Percentiles rank a stretch among this genome's conserved stretches.
Conservation (phyloP, 1,139 yeast genomes). For the Yamadazyma spencermartinsiae region DNA sequence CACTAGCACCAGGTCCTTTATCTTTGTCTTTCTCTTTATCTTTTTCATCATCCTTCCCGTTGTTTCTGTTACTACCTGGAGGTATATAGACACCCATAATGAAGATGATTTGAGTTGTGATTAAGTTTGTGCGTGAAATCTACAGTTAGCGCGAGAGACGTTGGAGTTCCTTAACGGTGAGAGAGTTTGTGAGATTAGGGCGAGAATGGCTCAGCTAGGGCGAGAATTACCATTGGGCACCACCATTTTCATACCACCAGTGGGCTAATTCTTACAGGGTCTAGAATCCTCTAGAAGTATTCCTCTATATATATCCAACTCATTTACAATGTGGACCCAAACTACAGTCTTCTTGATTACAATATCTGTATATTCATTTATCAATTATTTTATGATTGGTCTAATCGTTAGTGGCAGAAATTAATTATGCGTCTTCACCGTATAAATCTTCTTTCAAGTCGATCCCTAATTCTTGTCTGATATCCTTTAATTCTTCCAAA, state of each 20-base stretch:
- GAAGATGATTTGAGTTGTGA: background rate
- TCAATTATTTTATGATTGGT: background rate
- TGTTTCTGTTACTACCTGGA: conserved; percentile 22
- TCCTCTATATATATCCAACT: no score
- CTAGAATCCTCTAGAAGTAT: no score
- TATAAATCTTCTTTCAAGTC: conserved; percentile 91
- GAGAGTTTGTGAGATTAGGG: no score
- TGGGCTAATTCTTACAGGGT: no score
- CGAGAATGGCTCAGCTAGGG: no score
- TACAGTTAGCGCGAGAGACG: no score
- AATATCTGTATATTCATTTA: background rate
- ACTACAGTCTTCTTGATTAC: conserved; percentile 2
- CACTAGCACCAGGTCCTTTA: background rate
- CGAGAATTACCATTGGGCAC: no score
- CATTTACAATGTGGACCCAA: no score
- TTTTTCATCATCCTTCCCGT: conserved; percentile 9
- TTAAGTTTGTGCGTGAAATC: no score
- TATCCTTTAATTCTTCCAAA: conserved; percentile 89
- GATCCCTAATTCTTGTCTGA: conserved; percentile 90
- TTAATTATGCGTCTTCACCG: conserved; percentile 26
- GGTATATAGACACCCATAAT: conserved; percentile 23
- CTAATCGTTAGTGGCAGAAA: background rate
- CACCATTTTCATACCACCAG: no score
- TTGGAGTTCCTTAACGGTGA: no score
- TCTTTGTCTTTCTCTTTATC: conserved; percentile 6